Conservation (phyloP, 306 rosid genomes). For the Senna tora region DNA sequence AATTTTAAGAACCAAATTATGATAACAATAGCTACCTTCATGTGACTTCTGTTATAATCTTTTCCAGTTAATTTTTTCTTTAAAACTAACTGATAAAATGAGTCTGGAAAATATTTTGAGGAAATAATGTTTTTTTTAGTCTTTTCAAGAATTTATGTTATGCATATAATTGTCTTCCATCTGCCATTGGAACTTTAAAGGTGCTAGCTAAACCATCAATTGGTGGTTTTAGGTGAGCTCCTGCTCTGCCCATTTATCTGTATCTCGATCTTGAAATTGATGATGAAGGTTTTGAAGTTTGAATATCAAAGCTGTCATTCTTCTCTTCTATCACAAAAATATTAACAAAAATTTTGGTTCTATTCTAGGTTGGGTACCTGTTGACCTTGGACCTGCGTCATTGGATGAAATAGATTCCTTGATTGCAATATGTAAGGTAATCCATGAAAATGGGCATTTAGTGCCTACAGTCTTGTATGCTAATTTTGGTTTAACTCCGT, state of each 20-base stretch:
- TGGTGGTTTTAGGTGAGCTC: conserved; percentile 3
- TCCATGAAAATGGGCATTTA: conserved; percentile 25
- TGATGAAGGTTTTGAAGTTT: conserved; percentile 15
- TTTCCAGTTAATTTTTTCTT: background rate
- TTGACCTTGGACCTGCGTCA: conserved; percentile 82
- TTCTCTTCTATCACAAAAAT: too few relatives aligned
- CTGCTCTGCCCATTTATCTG: background rate
- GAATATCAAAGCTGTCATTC: conserved; percentile 13
- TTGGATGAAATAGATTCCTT: conserved; percentile 62
- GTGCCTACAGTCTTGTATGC: conserved; percentile 12
- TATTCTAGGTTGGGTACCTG: conserved; percentile 76
- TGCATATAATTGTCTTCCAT: background rate
- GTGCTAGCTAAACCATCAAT: background rate
- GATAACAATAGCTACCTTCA: background rate
- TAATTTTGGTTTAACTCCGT: conserved; percentile 28
- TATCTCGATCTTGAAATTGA: conserved; percentile 14
- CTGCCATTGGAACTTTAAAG: background rate
- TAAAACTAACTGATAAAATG: background rate
- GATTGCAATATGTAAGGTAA: conserved; percentile 70
- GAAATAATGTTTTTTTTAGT: background rate
- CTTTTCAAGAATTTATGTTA: background rate
- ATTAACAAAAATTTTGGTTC: too few relatives aligned
- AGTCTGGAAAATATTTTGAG: background rate
- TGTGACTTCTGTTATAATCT: background rate
- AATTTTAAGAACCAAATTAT: background rate